These are phyloP conservation scores for Gastrolobium bilobum DNA, from an alignment of 306 rosid genomes.

Conservation along the genomic window DNA sequence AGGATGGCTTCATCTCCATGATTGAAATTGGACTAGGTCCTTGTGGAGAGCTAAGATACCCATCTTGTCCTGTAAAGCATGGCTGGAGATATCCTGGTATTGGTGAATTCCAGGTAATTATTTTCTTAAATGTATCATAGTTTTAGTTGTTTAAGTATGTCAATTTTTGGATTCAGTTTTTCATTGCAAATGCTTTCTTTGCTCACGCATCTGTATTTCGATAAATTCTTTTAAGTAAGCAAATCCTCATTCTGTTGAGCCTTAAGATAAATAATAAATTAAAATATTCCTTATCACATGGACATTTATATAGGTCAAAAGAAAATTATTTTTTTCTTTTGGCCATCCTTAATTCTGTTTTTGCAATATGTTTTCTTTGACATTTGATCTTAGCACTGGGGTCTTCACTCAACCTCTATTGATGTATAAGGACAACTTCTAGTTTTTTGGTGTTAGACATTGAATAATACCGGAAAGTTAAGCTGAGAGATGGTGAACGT, in stretches of 20 bases:
- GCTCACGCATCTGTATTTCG: constrained; percentile 26
- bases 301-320: constrained; percentile 12
- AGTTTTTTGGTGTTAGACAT: constrained; percentile 19
- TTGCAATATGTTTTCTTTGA: not conserved
- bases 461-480: constrained; percentile 31
- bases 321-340: constrained; percentile 5
- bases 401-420: constrained; percentile 9
- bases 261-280: not conserved
- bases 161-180: constrained; percentile 29
- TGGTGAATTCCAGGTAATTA: constrained; percentile 96
- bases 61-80: constrained; percentile 95
- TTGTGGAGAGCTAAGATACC: constrained; percentile 94
- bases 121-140: constrained; percentile 19
- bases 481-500: constrained; percentile 7
- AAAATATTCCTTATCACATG: constrained; percentile 19
- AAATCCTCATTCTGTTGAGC: constrained; percentile 24
- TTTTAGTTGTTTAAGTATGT: constrained; percentile 27
- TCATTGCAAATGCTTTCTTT: constrained; percentile 36
- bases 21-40: constrained; percentile 98
- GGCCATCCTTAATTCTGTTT: constrained; percentile 14
- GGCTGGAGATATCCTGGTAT: constrained; percentile 99
- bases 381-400: constrained; percentile 14
- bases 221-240: constrained; percentile 4
- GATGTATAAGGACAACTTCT: constrained; percentile 25
- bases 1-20: constrained; percentile 78